phyloP scores from a whole-genome alignment of 345 rosid species.

The Lumnitzera racemosa region DNA sequence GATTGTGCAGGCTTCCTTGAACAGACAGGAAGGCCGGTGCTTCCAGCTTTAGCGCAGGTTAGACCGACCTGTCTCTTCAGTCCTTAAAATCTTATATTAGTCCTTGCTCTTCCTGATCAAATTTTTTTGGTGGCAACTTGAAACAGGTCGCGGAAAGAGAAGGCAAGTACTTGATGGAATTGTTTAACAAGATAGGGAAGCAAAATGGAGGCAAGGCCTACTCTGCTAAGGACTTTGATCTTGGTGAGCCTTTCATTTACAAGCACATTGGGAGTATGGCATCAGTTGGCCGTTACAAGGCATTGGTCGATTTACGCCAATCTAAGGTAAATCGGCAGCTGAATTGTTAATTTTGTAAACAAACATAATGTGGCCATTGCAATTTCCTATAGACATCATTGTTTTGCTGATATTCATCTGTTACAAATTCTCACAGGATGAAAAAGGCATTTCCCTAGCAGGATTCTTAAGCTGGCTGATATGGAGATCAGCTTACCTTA shows the following conservation, averaged over 20 bases:
- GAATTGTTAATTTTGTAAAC: too few species aligned
- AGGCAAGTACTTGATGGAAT: slow-evolving; percentile 48
- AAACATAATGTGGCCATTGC: background rate
- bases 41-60: slow-evolving; percentile 74
- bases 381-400: background rate
- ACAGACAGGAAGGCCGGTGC: slow-evolving; percentile 57
- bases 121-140: background rate
- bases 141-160: slow-evolving; percentile 67
- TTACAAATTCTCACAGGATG: slow-evolving; percentile 27
- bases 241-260: slow-evolving; percentile 58
- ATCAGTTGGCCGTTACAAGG: slow-evolving; percentile 63
- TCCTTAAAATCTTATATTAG: too few species aligned
- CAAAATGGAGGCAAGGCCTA: slow-evolving; percentile 47
- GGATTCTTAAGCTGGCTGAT: slow-evolving; percentile 54
- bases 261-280: slow-evolving; percentile 75
- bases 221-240: slow-evolving; percentile 24
- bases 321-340: slow-evolving; percentile 34
- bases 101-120: background rate
- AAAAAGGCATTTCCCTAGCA: slow-evolving; percentile 46
- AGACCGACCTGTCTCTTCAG: background rate
- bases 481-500: slow-evolving; percentile 71
- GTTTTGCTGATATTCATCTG: background rate
- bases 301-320: slow-evolving; percentile 55
- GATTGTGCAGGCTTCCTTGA: slow-evolving; percentile 78
- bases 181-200: slow-evolving; percentile 44